phyloP scores from a whole-genome alignment of 768 basidiomycete species.

The Tylopilus intermedius region DNA sequence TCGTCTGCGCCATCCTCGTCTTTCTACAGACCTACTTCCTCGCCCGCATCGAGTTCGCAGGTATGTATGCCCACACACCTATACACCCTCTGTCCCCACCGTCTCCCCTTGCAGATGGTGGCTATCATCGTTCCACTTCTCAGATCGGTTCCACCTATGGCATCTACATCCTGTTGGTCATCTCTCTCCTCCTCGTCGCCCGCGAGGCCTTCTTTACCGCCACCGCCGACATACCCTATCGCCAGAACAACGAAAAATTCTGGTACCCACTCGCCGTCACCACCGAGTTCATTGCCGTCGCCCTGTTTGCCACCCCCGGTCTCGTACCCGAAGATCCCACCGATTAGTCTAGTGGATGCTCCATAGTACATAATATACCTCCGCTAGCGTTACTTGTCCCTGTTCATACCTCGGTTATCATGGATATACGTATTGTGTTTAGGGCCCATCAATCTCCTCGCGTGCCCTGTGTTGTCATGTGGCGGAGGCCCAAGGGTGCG shows the following conservation, averaged over 20 bases:
- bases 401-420: neutral
- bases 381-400: slow-evolving; percentile 3
- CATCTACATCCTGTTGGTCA: slow-evolving; percentile 20
- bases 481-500: slow-evolving; percentile 24
- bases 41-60: slow-evolving; percentile 14
- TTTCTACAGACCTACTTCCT: slow-evolving; percentile 17
- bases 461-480: slow-evolving; percentile 11
- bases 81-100: neutral
- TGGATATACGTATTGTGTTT: neutral
- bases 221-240: slow-evolving; percentile 8
- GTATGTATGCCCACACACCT: neutral
- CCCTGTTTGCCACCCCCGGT: slow-evolving; percentile 27
- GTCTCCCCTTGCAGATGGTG: slow-evolving; percentile 4
- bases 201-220: slow-evolving; percentile 31
- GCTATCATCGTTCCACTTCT: neutral
- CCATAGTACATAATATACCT: slow-evolving; percentile 1
- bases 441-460: slow-evolving; percentile 2
- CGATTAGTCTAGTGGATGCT: neutral
- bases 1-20: slow-evolving; percentile 23
- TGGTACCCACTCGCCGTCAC: slow-evolving; percentile 32
- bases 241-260: slow-evolving; percentile 26
- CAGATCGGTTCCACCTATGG: slow-evolving; percentile 18
- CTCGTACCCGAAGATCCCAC: slow-evolving; percentile 22
- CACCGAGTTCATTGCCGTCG: slow-evolving; percentile 30
- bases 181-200: slow-evolving; percentile 14